phyloP scores from a whole-genome alignment of 1,284 basidiomycete genomes.

The Wolfiporia cocos region DNA sequence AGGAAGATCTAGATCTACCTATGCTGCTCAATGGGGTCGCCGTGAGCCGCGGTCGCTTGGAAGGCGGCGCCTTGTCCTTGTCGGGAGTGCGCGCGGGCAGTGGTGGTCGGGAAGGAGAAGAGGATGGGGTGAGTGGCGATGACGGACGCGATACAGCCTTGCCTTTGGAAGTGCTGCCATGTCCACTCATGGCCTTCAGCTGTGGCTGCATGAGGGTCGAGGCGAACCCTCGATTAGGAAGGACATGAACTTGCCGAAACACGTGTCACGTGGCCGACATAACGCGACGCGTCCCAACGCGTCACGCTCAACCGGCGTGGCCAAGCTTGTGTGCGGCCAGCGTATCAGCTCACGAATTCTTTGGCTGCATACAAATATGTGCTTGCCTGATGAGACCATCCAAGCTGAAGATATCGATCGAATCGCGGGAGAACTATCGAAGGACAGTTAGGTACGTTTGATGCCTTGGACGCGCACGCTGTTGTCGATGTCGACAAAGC shows the following conservation, averaged over 20 bases:
- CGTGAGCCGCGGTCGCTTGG: slow-evolving; percentile 33
- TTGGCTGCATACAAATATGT: no score
- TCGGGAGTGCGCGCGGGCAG: slow-evolving; percentile 6
- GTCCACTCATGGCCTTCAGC: slow-evolving; percentile 13
- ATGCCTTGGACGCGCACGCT: no score
- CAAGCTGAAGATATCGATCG: no score
- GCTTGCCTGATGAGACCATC: no score
- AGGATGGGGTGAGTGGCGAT: slow-evolving; percentile 27
- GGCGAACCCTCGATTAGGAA: neutral
- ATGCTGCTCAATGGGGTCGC: slow-evolving; percentile 22
- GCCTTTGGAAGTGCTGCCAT: slow-evolving; percentile 1
- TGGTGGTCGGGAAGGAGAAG: slow-evolving; percentile 27
- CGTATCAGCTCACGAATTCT: no score
- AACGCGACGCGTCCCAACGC: neutral
- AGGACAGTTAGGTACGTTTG: no score
- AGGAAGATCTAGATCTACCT: slow-evolving; percentile 21
- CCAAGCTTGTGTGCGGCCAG: no score
- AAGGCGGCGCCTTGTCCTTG: slow-evolving; percentile 28
- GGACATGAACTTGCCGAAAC: neutral
- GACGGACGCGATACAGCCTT: slow-evolving; percentile 9
- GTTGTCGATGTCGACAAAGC: no score
- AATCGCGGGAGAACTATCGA: no score
- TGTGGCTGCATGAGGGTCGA: neutral
- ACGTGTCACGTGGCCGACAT: neutral
- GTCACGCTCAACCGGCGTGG: no score